Conservation (phyloP, 2,329 filamentous ascomycete species). For the Triangularia verruculosa region DNA sequence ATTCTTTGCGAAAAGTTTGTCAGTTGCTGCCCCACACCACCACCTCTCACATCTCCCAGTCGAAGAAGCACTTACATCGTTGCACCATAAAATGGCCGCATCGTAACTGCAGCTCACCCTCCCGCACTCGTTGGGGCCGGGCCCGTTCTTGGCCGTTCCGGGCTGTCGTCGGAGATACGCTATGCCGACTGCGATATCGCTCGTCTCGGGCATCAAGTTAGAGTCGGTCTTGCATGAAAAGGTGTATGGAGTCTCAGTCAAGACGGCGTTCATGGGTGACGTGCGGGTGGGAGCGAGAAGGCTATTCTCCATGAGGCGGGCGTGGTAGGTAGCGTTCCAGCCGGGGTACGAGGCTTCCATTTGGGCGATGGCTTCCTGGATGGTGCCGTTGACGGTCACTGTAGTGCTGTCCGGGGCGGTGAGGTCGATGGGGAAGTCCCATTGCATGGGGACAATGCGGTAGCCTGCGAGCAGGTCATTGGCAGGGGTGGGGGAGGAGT, state of each 20-base stretch:
- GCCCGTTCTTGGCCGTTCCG: not conserved
- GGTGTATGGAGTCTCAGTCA: not conserved
- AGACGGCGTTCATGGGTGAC: not conserved
- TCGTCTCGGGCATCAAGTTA: no score
- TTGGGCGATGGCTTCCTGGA: not conserved
- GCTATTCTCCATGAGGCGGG: not conserved
- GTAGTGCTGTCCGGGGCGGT: no score
- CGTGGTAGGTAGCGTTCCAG: not conserved
- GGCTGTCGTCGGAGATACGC: not conserved
- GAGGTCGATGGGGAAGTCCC: no score
- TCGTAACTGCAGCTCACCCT: conserved; percentile 1
- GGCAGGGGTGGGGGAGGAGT: not conserved
- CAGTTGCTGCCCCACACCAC: not conserved
- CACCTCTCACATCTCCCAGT: not conserved
- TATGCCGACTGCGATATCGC: not conserved
- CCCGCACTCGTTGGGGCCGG: conserved; percentile 1
- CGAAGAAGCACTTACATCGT: conserved; percentile 6
- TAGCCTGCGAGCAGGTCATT: no score
- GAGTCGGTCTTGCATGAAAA: not conserved
- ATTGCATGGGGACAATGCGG: no score
- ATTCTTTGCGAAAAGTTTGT: not conserved
- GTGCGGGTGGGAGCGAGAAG: not conserved
- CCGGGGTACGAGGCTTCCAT: not conserved
- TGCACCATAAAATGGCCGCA: conserved; percentile 10
- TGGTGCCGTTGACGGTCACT: not conserved